Evolutionary conservation across 768 basidiomycete genomes (phyloP), one percentile per base, ranked within the genome.

Genomic region (Artomyces pyxidatus): DNA sequence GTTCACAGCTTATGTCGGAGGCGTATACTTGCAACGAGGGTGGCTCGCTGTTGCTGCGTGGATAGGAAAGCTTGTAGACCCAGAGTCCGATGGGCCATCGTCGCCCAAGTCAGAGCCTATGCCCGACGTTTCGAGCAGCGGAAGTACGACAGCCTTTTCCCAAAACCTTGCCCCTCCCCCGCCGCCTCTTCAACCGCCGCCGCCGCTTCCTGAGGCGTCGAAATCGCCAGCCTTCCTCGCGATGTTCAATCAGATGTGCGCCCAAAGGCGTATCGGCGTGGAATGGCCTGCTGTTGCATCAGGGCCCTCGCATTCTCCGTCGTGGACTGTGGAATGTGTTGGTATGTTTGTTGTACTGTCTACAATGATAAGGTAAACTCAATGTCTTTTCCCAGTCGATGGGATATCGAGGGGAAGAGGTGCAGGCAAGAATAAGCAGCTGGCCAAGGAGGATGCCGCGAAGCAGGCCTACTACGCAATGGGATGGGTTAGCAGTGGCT

Each of bases 401-500:
- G 83, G 83, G 2, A 77, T 85, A 50, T 68, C 69, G 58, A 85
- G 80, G 58, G 86, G 86, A 10, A 64, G 69, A 42, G 87, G 86
- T 2, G 63, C 61, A n/a, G 83, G 84, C 25, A 68, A 71, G 45
- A 83, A 71, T 62, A 88, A 88, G 63, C 85, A 88, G 59, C 65
- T 77, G 2, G 86, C 86, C 6, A 88, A 87, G 63, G 86, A 88
- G 58, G 81, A 83, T 48, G 86, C 86, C 0, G 85, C 86, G 16
- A 72, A 76, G 49, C 69, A 78, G 56, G 86, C 86, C 8, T 86
- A 77, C 65, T 76, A 78, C 58, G 73, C 76, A 8, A 81, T 88
- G 83, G 85, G 86, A 28, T 88, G 85, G 85, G 77, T 12, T 4
- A 21, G 11, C 3, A 14, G 11, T 5, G 32, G 32, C 17, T 17